phyloP scores from a whole-genome alignment of 805 yeast species.

The Limtongia smithiae region DNA sequence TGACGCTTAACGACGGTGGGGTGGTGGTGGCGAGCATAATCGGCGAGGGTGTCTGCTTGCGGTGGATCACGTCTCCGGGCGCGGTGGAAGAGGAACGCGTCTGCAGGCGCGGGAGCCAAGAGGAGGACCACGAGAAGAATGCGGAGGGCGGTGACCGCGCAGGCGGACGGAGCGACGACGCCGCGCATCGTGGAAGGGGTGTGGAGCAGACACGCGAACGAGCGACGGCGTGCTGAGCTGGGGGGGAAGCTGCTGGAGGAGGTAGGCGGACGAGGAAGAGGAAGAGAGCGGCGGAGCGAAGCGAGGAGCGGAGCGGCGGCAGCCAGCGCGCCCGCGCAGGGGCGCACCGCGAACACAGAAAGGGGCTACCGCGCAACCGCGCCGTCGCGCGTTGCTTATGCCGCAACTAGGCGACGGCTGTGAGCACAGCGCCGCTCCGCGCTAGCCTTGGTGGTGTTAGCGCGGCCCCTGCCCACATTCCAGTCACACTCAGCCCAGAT shows the following conservation, averaged over 20 bases:
- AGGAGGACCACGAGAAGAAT: not conserved
- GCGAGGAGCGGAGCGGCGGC: not conserved
- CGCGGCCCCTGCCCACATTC: too few species aligned
- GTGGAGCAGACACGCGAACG: too few species aligned
- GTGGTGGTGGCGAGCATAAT: slow-evolving; percentile 9
- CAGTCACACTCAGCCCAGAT: too few species aligned
- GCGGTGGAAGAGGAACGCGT: not conserved
- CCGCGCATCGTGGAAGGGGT: too few species aligned
- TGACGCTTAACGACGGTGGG: slow-evolving; percentile 9
- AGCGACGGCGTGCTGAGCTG: too few species aligned
- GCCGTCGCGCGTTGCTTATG: too few species aligned
- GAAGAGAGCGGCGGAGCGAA: not conserved
- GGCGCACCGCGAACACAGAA: too few species aligned
- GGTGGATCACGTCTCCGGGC: slow-evolving; percentile 3
- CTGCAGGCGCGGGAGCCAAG: slow-evolving; percentile 3
- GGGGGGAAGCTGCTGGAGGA: not conserved
- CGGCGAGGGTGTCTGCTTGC: slow-evolving; percentile 4
- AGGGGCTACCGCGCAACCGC: too few species aligned
- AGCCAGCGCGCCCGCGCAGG: not conserved
- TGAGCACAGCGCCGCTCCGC: too few species aligned
- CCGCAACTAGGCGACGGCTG: too few species aligned
- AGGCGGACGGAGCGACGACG: not conserved
- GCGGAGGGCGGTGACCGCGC: not conserved
- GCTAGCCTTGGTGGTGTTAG: too few species aligned
- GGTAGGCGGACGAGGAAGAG: slow-evolving; percentile 5